A percentile compares a stretch with the other conserved stretches of the same genome.
phyloP scores from a whole-genome alignment of 257 asterid species.

The Lantana camara region DNA sequence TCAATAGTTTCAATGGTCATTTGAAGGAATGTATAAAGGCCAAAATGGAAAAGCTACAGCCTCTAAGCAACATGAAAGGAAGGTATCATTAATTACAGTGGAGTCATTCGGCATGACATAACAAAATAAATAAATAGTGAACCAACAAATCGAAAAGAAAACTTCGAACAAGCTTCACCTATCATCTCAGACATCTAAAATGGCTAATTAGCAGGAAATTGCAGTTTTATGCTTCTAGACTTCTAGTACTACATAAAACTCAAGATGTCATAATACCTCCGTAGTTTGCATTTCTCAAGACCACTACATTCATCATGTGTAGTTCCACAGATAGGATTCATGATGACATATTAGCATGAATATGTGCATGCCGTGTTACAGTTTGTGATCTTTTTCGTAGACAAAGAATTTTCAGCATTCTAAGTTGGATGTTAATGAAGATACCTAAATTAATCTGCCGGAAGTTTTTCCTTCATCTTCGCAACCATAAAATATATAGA shows the following conservation, averaged over 20 bases:
- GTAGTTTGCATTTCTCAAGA: background rate
- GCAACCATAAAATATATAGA: conserved; percentile 15
- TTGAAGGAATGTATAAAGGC: conserved; percentile 13
- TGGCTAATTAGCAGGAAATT: background rate
- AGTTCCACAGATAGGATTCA: background rate
- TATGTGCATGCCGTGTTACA: background rate
- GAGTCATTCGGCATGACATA: background rate
- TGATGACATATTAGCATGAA: no score
- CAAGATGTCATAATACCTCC: background rate
- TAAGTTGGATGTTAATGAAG: conserved; percentile 4
- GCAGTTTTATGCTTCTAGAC: no score
- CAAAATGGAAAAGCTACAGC: conserved; percentile 4
- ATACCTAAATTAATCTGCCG: conserved; percentile 3
- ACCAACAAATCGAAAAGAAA: conserved; percentile 1
- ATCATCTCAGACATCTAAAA: background rate
- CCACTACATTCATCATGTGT: background rate
- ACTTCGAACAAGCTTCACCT: conserved; percentile 2
- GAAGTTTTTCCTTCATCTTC: background rate
- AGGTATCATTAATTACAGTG: background rate
- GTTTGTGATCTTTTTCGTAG: background rate
- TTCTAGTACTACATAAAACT: no score
- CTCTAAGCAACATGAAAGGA: conserved; percentile 2
- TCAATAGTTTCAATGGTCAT: background rate
- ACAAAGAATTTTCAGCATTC: background rate
- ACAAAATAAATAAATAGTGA: background rate